Conservation (phyloP, 2,329 filamentous ascomycete genomes). For the Arthrobotrys conoides region DNA sequence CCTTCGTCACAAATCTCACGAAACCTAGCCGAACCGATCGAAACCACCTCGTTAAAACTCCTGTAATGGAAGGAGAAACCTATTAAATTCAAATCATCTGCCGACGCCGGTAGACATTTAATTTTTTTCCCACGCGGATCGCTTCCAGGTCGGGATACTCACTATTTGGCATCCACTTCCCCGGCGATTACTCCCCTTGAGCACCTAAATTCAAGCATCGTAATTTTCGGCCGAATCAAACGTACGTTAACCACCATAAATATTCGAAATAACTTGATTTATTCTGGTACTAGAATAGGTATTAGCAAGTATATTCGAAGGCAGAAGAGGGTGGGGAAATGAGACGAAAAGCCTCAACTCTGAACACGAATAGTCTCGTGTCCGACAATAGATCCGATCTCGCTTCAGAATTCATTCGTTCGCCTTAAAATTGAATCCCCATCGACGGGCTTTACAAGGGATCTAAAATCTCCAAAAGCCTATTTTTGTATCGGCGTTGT, state of each 20-base stretch:
- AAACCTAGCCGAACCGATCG: background rate
- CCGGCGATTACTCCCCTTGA: constrained; percentile 50
- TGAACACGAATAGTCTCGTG: constrained; percentile 27
- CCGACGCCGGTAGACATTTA: constrained; percentile 25
- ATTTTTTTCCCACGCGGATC: constrained; percentile 34
- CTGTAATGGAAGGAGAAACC: constrained; percentile 3
- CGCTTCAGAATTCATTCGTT: constrained; percentile 29
- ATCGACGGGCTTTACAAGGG: constrained; percentile 19
- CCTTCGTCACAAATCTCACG: constrained; percentile 10
- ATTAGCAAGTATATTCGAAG: background rate
- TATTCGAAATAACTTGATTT: constrained; percentile 2
- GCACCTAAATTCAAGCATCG: background rate
- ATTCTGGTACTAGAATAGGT: background rate
- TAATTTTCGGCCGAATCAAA: constrained; percentile 19
- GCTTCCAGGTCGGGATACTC: constrained; percentile 36
- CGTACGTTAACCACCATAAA: background rate
- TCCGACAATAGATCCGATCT: constrained; percentile 24
- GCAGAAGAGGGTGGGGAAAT: background rate
- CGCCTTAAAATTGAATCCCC: constrained; percentile 9
- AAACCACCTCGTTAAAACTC: background rate
- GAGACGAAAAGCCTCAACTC: background rate
- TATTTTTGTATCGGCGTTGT: constrained; percentile 46
- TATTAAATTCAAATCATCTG: constrained; percentile 6
- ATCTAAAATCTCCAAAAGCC: constrained; percentile 7
- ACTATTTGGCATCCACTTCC: constrained; percentile 21